Evolutionary conservation across 176 grass and related monocot genomes (phyloP), one percentile per base, ranked within the genome.

Genomic region (Guadua angustifolia): DNA sequence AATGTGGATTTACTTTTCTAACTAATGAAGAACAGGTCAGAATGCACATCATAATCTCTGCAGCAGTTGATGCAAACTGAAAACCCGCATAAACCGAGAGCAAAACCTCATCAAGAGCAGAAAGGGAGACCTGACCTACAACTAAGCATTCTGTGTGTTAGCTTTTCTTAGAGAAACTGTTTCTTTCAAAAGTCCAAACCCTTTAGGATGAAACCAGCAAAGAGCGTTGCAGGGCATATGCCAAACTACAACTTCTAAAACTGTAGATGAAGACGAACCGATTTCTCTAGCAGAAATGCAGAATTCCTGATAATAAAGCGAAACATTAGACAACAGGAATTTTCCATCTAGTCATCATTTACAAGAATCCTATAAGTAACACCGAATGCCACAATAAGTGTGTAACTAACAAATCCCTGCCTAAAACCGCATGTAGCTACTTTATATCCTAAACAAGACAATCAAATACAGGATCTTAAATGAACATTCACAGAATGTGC

Each of bases 1-100:
- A 90, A 87, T 71, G 18, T 13, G 84, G 43, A 64, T 18, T 84
- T 65, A 52, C 75, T n/a, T 67, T 66, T n/a, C 8, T 69, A 79
- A 55, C 1, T 47, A 13, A 18, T 73, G 58, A 71, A 58, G 19
- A 59, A 50, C 35, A 71, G 32, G 47, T 66, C 17, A 22, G 29
- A 84, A 71, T 17, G 4, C 9, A 66, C 47, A 77, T 56, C 65
- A 73, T 68, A 67, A 83, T 79, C 17, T 29, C 7, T 0, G 12
- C 69, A 60, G 25, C 55, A 82, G 44, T 78, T 35, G 51, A 5
- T 42, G 47, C 4, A 70, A 85, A 40, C 46, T 21, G 15, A 36
- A 78, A 9, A 5, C 21, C 10, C 14, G 24, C 44, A 42, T 39
- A 36, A 36, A 72, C 58, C 10, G 50, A 74, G 18, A 52, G 44